Percentiles rank a stretch among this genome's conserved stretches.
Conservation (phyloP, 305 asterid species). For the Caryopteris hybrid region DNA sequence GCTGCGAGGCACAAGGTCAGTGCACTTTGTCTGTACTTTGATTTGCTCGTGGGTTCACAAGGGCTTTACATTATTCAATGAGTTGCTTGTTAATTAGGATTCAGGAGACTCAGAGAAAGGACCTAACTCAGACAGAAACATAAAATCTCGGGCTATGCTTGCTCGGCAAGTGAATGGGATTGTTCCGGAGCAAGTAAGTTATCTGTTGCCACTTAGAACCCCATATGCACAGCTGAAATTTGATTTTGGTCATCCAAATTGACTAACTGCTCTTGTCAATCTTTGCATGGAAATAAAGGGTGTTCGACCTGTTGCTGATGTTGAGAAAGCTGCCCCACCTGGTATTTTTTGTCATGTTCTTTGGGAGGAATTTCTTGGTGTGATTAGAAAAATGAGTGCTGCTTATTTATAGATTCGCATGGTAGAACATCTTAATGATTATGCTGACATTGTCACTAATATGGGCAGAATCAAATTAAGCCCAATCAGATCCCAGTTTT, state of each 20-base stretch:
- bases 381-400: neutral
- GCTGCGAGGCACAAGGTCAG: conserved; percentile 57
- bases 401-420: neutral
- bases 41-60: neutral
- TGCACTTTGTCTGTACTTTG: conserved; percentile 1
- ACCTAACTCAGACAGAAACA: conserved; percentile 54
- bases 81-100: conserved; percentile 48
- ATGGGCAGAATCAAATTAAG: neutral
- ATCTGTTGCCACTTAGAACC: neutral
- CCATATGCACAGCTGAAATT: neutral
- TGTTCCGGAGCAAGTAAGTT: conserved; percentile 75
- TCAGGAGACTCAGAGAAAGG: conserved; percentile 58
- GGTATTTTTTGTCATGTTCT: conserved; percentile 40
- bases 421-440: neutral
- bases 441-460: neutral
- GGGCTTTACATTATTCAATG: conserved; percentile 7
- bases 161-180: conserved; percentile 78
- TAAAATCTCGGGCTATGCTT: conserved; percentile 60
- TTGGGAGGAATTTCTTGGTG: neutral
- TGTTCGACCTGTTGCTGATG: conserved; percentile 55
- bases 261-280: neutral
- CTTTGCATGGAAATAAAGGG: conserved; percentile 39
- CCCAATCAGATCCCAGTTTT: neutral
- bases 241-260: conserved; percentile 5
- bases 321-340: conserved; percentile 47